Base-by-base conservation (phyloP, 345 rosid genomes). In the Euphorbia lathyris region DNA sequence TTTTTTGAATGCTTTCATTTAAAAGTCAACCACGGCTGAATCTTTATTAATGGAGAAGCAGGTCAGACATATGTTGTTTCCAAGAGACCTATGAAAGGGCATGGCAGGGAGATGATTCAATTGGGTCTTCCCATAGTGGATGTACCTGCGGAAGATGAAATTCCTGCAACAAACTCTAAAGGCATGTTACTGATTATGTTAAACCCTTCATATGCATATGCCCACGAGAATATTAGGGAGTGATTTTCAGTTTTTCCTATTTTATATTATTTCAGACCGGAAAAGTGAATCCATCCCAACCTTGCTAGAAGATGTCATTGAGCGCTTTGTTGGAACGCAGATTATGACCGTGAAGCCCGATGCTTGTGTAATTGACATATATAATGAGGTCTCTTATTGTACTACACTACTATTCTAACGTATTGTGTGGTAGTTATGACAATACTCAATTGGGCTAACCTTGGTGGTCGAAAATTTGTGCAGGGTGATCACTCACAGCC, bases 401-500 rank as follows among this genome's bases (percentile, higher is more conserved):
- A 2, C 9, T n/a, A n/a, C n/a, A n/a, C n/a, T n/a, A n/a, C n/a
- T 27, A 22, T 34, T 29, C 19, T 26, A 34, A 29, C 74, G 69
- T 57, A 45, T 19, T 71, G 62, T 75, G 70, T 58, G 22, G 27
- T 71, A 58, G 43, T 67, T 75, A 16, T 34, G 51, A 17, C 29
- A 9, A 52, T 45, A 42, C 27, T 45, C 4, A 45, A 26, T 48
- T 34, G 19, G 36, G 59, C 45, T 38, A 73, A 48, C 48, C 74
- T 67, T 61, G 58, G 45, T 66, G 56, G 1, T 50, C 63, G 27
- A 68, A 65, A 48, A 58, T 72, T 38, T 71, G 51, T 65, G 52
- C 69, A 95, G 98, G 98, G 94, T 60, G 99, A 95, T 82, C 90
- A 92, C 82, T 92, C 94, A 19, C 92, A 80, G 80, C 99, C 99